Base-by-base conservation (phyloP, 257 asterid species). In the Leonotis leonurus region DNA sequence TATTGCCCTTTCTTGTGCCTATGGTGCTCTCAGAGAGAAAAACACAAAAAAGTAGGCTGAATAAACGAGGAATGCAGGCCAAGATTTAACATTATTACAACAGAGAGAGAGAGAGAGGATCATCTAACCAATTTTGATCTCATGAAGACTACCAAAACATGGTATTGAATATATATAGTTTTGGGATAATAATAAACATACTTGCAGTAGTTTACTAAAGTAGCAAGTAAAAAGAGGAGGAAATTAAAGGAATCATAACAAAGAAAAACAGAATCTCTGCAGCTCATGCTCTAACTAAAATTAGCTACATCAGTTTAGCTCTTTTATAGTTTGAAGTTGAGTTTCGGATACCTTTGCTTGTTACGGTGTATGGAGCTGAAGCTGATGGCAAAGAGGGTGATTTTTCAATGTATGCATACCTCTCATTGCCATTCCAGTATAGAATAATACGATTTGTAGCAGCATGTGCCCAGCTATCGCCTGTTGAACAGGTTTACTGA, bases 381-480 rank as follows among this genome's bases (percentile, higher is more conserved):
- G 99, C 88, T 39, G 96, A 81, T 58, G 68, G 78, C 71, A 89
- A 27, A 9, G 94, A 86, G 20, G 99, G 99, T 5, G 99, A 92
- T 80, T 92, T 92, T 65, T 92, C 99, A 6, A 92, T 82, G 51
- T 79, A 72, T 64, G 94, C 99, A 75, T 69, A 69, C 61, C 99
- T 77, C 69, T 83, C 99, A 2, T 79, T 83, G 45, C 95, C 94
- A 10, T 86, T 85, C 99, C 99, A 89, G 74, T 83, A 78, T 65
- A 92, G 56, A 40, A 92, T 86, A 53, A 89, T 74, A 55, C 99
- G 80, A 49, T 89, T 89, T n/a, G 99, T 92, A 52, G 95, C 83
- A 69, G 97, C 96, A 56, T 92, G 97, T 17, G 99, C 84, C 99
- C 99, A 92, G 55, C 99, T 92, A 80, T 92, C 97, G 44, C 99